phyloP scores from a whole-genome alignment of 2,329 filamentous ascomycete genomes.

The Claviceps sp. region DNA sequence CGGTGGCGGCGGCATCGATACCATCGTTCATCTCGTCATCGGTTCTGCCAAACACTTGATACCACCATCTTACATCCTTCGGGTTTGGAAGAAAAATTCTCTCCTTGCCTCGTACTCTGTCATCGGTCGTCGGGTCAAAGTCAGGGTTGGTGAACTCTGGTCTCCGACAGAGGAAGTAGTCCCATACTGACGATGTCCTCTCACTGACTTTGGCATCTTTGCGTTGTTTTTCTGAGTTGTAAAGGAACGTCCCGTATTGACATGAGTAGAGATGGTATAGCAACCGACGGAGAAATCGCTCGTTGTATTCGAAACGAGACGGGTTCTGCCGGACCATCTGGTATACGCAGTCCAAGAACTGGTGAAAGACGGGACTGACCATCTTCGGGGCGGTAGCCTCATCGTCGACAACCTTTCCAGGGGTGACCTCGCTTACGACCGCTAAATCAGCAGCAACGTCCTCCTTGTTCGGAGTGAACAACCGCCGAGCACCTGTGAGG shows the following conservation, averaged over 20 bases:
- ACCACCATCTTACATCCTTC: slow-evolving; percentile 85
- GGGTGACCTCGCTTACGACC: slow-evolving; percentile 26
- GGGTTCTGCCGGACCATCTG: slow-evolving; percentile 79
- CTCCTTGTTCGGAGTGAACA: slow-evolving; percentile 58
- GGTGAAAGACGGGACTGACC: slow-evolving; percentile 91
- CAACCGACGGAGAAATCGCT: slow-evolving; percentile 76
- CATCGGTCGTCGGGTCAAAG: slow-evolving; percentile 64
- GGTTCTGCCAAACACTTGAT: slow-evolving; percentile 69
- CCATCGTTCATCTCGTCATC: slow-evolving; percentile 87
- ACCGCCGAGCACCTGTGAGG: slow-evolving; percentile 77
- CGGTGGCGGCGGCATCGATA: slow-evolving; percentile 39
- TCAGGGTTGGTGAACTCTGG: slow-evolving; percentile 71
- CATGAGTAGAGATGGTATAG: slow-evolving; percentile 92
- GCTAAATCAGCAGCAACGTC: slow-evolving; percentile 46
- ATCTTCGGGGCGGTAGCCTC: slow-evolving; percentile 75
- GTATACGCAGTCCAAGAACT: slow-evolving; percentile 90
- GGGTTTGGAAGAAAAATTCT: slow-evolving; percentile 69
- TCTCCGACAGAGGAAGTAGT: slow-evolving; percentile 76
- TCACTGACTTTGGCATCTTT: slow-evolving; percentile 54
- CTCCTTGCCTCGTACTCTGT: slow-evolving; percentile 66
- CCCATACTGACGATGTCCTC: slow-evolving; percentile 80
- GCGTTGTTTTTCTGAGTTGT: slow-evolving; percentile 86
- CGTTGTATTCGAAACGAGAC: slow-evolving; percentile 88
- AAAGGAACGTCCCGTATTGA: slow-evolving; percentile 93
- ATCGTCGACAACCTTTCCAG: slow-evolving; percentile 30